Base-by-base conservation (phyloP, 805 yeast genomes). In the Candida cerambycidarum region DNA sequence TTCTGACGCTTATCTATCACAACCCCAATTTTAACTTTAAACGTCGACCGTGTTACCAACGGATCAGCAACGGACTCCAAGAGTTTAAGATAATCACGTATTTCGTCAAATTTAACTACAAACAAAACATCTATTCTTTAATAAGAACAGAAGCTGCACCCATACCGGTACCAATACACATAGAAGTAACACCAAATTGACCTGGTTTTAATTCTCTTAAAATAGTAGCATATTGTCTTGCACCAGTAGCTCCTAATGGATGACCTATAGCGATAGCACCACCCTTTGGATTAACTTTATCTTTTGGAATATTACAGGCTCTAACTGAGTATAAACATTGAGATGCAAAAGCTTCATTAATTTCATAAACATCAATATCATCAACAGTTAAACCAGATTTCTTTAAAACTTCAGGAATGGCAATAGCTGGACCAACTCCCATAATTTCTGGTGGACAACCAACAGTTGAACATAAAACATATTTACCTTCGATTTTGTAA, bases 101-200 rank as follows among this genome's bases (percentile, higher is more conserved):
- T n/a, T n/a, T n/a, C n/a, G n/a, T n/a, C n/a, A n/a, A n/a, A n/a
- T 21, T 21, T 25, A 25, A 25, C 29, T 25, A 25, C 29, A 25
- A 25, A 25, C 21, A 24, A 24, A 4, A 10, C 11, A 38, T 31
- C 23, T 74, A 89, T 71, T 92, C 98, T 57, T 77, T 84, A 33
- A 88, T 76, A 55, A 92, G 76, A 34, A 90, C 73, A 11, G 92
- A 85, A 37, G 98, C 98, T 25, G 97, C 97, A 52, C 98, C 98
- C 95, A 90, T 92, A 55, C 98, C 98, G 27, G 97, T 89, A 57
- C 98, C 98, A 52, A 92, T 83, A 73, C 98, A 92, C 98, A 92
- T 92, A 50, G 95, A 85, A 10, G 95, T 86, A 41, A 92, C 83
- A 52, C 98, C 98, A 51, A 89, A 68, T 70, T 89, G 82, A 47